Evolutionary conservation across 108 stramenopile species (phyloP).

Genomic region (Pseudonitzschia multiseries): DNA sequence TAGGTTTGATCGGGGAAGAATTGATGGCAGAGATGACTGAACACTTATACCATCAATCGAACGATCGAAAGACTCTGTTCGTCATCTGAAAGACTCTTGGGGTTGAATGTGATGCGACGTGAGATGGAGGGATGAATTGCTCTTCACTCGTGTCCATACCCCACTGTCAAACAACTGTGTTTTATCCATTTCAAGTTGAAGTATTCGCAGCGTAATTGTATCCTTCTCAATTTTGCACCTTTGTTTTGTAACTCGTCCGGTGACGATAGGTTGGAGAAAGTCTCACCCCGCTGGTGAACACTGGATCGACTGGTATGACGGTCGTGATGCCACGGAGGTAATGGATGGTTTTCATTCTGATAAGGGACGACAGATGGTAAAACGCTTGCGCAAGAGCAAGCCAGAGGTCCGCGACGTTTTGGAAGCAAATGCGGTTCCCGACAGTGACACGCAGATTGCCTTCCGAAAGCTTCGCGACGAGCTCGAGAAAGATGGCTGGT

Average conservation of each 20-base stretch:
- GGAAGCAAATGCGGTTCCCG: slow-evolving; percentile 48
- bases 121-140: no score
- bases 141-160: no score
- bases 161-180: no score
- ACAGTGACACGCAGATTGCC: slow-evolving; percentile 63
- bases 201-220: no score
- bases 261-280: slow-evolving; percentile 70
- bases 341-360: slow-evolving; percentile 92
- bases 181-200: no score
- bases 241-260: neutral
- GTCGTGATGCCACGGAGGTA: slow-evolving; percentile 93
- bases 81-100: no score
- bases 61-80: no score
- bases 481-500: slow-evolving; percentile 87
- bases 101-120: no score
- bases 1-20: no score
- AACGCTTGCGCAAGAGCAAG: slow-evolving; percentile 67
- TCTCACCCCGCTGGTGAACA: slow-evolving; percentile 89
- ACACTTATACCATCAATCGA: no score
- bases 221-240: no score
- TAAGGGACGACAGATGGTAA: slow-evolving; percentile 74
- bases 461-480: slow-evolving; percentile 78
- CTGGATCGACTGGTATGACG: slow-evolving; percentile 94
- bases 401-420: slow-evolving; percentile 36
- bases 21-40: no score